These are phyloP conservation scores for Blastocystis sp. DNA, from an alignment of 352 stramenopile species.

Conservation along the genomic window DNA sequence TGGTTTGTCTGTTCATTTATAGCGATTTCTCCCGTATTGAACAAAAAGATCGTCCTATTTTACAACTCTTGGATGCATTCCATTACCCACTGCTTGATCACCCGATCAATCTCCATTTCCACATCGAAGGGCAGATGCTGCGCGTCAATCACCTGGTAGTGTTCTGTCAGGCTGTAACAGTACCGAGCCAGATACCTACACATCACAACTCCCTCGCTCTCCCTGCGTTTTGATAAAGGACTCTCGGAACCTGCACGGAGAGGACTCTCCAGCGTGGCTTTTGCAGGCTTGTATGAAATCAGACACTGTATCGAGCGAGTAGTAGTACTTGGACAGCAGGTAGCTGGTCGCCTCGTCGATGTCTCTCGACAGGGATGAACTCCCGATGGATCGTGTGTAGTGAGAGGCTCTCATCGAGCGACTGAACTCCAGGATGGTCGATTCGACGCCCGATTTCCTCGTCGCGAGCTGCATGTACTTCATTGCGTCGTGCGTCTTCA, in stretches of 20 bases:
- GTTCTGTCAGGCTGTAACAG: not conserved
- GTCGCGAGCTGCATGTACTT: not conserved
- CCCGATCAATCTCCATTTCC: not conserved
- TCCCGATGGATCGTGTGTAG: not conserved
- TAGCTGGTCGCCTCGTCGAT: slow-evolving; percentile 41
- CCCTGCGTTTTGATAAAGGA: not conserved
- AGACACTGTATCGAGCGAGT: not conserved
- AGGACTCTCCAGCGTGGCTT: not conserved
- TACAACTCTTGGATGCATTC: slow-evolving; percentile 14
- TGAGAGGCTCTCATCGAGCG: not conserved
- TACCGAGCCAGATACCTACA: not conserved
- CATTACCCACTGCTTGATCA: not conserved
- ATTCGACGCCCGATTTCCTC: not conserved
- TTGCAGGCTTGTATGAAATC: not conserved
- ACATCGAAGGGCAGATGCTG: not conserved
- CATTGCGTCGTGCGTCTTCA: not conserved
- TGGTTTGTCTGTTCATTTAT: not conserved
- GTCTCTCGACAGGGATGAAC: not conserved
- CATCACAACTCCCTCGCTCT: not conserved
- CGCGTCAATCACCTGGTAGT: slow-evolving; percentile 8
- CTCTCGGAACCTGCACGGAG: not conserved
- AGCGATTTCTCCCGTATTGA: not conserved
- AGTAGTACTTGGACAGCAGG: not conserved
- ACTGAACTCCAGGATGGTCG: not conserved
- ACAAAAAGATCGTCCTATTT: not conserved